Evolutionary conservation across 257 asterid species (phyloP), one percentile per base, ranked within the genome.

Genomic region (Salvia splendens): DNA sequence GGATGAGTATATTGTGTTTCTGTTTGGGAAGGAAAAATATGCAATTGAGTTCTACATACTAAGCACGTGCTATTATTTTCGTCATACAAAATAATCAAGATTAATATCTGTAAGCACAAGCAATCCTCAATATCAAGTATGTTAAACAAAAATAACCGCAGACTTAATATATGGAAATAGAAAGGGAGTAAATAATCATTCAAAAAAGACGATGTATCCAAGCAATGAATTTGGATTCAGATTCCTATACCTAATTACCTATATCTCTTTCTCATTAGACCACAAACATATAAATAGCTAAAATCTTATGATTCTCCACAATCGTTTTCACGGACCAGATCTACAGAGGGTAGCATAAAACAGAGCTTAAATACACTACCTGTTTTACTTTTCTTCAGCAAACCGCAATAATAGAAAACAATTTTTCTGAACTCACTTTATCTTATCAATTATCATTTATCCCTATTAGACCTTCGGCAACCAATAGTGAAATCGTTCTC

Each of bases 191-290:
- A 68, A 43, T 15, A 66, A 24, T 3, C 2, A 43, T n/a, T 56
- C 36, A 14, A 20, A 47, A 20, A 17, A 35, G 6, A 33, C 35
- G 12, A 15, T 43, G 32, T 56, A 54, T 24, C 65, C 47, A 68
- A 53, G 35, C 48, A 4, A 58, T 24, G 4, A 57, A 45, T 15
- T n/a, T 12, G n/a, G 40, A 12, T 56, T 68, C 73, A 68, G 15
- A 56, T 32, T 56, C 42, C 32, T 5, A 64, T 11, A 8, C 46
- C n/a, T n/a, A n/a, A n/a, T n/a, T n/a, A n/a, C n/a, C 38, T 35
- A 16, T 35, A 50, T 6, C 17, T 16, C 59, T 15, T n/a, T 38
- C 35, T 66, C 42, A 66, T 38, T 38, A 41, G 24, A 52, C 30
- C 5, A 16, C 28, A 52, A 38, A 52, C 51, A 51, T 12, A 66